phyloP scores from a whole-genome alignment of 805 yeast species.

The Zygosaccharomyces kombuchaensis region DNA sequence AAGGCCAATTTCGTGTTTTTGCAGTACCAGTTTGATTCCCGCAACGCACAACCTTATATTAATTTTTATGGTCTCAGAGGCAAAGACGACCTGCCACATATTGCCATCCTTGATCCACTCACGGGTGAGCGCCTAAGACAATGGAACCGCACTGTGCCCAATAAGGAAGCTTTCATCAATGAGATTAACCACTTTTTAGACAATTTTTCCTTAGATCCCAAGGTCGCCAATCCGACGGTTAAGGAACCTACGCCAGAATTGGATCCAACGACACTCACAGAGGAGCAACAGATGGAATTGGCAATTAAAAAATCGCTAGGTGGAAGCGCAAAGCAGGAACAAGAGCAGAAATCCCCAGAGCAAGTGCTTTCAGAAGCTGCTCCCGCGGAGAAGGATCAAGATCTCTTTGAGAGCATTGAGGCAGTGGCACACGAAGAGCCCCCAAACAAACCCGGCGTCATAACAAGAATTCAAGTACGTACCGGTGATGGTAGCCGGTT shows the following conservation, averaged over 20 bases:
- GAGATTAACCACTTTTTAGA: constrained; percentile 68
- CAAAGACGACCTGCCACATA: constrained; percentile 62
- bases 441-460: constrained; percentile 43
- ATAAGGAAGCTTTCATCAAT: constrained; percentile 53
- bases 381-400: constrained; percentile 33
- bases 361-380: neutral
- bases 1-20: constrained; percentile 70
- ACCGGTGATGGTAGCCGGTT: constrained; percentile 81
- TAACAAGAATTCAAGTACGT: constrained; percentile 83
- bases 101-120: constrained; percentile 88
- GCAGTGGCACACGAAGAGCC: constrained; percentile 64
- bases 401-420: constrained; percentile 46
- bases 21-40: constrained; percentile 78
- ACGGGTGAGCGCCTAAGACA: constrained; percentile 84
- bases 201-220: constrained; percentile 60
- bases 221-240: constrained; percentile 61
- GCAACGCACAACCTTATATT: constrained; percentile 64
- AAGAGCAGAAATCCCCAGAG: constrained; percentile 11
- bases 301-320: constrained; percentile 68
- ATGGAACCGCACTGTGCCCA: constrained; percentile 70
- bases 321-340: constrained; percentile 24
- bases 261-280: constrained; percentile 64
- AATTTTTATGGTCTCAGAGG: constrained; percentile 67
- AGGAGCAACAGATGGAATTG: constrained; percentile 76
- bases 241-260: constrained; percentile 51